These are phyloP conservation scores for Cicer bijugum DNA, from an alignment of 306 rosid genomes.

Conservation along the genomic window DNA sequence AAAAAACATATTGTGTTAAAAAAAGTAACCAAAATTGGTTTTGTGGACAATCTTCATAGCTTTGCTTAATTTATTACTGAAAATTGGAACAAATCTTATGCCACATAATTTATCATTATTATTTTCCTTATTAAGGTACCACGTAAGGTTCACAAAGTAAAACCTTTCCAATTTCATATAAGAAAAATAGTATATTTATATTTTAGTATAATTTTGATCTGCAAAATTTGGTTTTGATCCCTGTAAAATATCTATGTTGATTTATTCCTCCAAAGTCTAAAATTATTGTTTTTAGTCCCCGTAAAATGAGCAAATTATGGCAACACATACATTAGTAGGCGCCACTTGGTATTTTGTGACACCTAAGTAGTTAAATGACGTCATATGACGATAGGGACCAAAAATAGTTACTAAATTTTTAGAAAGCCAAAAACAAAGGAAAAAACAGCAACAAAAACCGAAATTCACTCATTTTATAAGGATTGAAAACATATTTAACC, in stretches of 20 bases:
- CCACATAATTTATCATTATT: slow-evolving; percentile 19
- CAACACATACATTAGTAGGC: neutral
- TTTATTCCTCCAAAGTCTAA: too few relatives aligned
- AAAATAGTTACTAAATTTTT: neutral
- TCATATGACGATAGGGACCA: neutral
- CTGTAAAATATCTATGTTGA: too few relatives aligned
- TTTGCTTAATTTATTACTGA: neutral
- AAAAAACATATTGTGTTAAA: neutral
- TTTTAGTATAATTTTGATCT: slow-evolving; percentile 20
- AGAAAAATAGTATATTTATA: neutral
- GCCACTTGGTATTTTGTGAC: neutral
- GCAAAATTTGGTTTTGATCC: too few relatives aligned
- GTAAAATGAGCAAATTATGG: neutral
- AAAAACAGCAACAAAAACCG: neutral
- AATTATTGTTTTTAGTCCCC: slow-evolving; percentile 4
- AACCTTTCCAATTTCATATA: slow-evolving; percentile 15
- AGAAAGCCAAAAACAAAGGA: neutral
- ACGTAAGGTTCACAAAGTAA: slow-evolving; percentile 22
- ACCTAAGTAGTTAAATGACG: neutral
- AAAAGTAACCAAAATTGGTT: slow-evolving; percentile 10
- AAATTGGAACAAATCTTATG: slow-evolving; percentile 7
- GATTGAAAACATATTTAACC: neutral
- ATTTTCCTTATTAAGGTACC: slow-evolving; percentile 30
- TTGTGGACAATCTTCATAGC: slow-evolving; percentile 21
- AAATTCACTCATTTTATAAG: neutral